phyloP scores from a whole-genome alignment of 179 eudicot species.

The Carnegiea gigantea region DNA sequence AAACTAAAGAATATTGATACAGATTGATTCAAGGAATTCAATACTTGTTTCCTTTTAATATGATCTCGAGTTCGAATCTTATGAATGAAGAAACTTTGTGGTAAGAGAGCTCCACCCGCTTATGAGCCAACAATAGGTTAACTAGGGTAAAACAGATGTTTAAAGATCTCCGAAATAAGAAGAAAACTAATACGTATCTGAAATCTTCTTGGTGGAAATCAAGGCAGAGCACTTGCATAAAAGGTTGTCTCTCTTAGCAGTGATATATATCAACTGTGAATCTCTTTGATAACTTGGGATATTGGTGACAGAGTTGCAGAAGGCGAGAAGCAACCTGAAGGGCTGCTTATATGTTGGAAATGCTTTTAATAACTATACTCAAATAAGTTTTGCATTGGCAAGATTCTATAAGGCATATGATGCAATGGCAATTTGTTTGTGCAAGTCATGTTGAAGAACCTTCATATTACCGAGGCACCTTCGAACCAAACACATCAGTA shows the following conservation, averaged over 20 bases:
- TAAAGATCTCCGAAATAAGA: too few species aligned
- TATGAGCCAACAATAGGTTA: too few species aligned
- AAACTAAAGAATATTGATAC: too few species aligned
- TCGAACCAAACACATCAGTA: not conserved
- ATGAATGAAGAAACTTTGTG: too few species aligned
- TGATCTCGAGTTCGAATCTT: not conserved
- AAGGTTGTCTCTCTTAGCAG: not conserved
- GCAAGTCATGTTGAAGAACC: constrained; percentile 1
- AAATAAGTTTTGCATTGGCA: not conserved
- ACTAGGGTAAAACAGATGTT: too few species aligned
- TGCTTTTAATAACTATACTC: not conserved
- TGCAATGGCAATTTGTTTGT: not conserved
- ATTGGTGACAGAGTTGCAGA: not conserved
- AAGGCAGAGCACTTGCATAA: not conserved
- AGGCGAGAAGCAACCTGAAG: too few species aligned
- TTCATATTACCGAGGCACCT: not conserved
- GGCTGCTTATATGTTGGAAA: too few species aligned
- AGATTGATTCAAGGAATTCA: too few species aligned
- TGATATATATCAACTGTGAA: too few species aligned
- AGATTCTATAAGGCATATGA: not conserved
- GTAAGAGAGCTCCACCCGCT: too few species aligned
- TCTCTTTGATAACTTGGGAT: not conserved
- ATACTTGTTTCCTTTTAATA: too few species aligned
- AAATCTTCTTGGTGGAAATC: not conserved
- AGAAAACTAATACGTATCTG: too few species aligned